Evolutionary conservation across 2,329 filamentous ascomycete genomes (phyloP).

Genomic region (Lizonia empirigonia): DNA sequence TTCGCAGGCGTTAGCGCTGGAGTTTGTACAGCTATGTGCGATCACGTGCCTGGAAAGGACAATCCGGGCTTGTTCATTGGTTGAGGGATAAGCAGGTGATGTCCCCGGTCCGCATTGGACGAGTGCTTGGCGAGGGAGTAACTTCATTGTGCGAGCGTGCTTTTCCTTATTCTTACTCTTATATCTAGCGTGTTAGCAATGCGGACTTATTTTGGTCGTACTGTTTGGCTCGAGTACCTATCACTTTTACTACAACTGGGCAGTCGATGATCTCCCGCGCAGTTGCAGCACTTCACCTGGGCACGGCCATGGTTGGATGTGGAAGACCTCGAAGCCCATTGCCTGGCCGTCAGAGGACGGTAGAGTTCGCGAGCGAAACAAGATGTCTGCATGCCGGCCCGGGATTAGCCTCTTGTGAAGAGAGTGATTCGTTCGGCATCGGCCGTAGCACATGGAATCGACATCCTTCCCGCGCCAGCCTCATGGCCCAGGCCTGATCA

Average conservation of each 20-base stretch:
- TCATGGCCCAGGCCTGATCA: constrained; percentile 5
- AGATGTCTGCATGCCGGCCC: not conserved
- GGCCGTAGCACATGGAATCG: not conserved
- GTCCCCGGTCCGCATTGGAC: not conserved
- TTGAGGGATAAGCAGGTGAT: not conserved
- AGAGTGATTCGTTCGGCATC: not conserved
- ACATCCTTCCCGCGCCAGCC: constrained; percentile 4
- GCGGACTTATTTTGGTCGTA: no score
- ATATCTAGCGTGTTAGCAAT: not conserved
- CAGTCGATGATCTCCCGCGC: no score
- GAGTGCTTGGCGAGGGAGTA: not conserved
- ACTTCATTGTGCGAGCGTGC: not conserved
- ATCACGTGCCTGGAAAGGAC: constrained; percentile 23
- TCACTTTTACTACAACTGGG: not conserved
- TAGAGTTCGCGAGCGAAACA: not conserved
- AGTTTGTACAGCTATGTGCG: constrained; percentile 19
- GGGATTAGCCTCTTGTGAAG: not conserved
- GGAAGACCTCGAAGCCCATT: not conserved
- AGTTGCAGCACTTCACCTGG: no score
- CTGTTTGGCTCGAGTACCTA: no score
- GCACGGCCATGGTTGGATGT: not conserved
- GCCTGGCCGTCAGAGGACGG: not conserved
- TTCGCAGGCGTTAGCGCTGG: constrained; percentile 9
- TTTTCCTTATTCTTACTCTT: not conserved
- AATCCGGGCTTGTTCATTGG: constrained; percentile 1